Evolutionary conservation across 768 basidiomycete genomes (phyloP), one percentile per base, ranked within the genome.

Genomic region (Mycena vitilis): DNA sequence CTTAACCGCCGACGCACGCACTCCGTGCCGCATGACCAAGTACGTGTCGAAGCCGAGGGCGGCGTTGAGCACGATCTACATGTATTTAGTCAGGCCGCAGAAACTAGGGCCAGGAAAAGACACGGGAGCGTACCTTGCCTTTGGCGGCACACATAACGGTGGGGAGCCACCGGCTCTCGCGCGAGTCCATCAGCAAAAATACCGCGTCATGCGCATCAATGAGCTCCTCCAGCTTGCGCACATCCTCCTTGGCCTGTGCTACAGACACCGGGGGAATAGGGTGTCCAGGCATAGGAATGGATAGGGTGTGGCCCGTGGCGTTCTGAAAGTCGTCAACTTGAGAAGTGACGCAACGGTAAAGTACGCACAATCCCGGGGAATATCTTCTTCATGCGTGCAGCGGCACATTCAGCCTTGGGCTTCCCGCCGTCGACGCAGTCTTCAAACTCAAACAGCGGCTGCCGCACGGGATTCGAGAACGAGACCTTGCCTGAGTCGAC

Each of bases 221-320:
- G 18, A 99, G 86, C 30, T 84, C 77, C 73, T 96, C 95, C 11
- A 99, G 86, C 72, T 84, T 82, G 38, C 80, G 80, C 0, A 98
- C 89, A 70, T 95, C 91, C n/a, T 83, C 82, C 75, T 87, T 85
- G 0, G 87, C 83, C 73, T 90, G 86, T 3, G 84, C 85, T 6
- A 90, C 76, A 0, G 84, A 85, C 0, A 81, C 79, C 0, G 84
- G 82, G 5, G 95, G 88, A 63, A 98, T 86, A 0, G 96, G 97
- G 75, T 99, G 98, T 0, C 98, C 98, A 0, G 98, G 98, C 96
- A 99, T 99, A 10, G 97, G 97, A 71, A 99, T 92, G 11, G 91
- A 88, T 3, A 99, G 82, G 12, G 86, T 85, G 71, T 93, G 82
- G 0, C 95, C 96, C 0, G 85, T 86, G 0, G 96, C 91, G 70